A percentile compares a stretch with the other conserved stretches of the same genome.
phyloP scores from a whole-genome alignment of 805 yeast species.

The Kuraishia piskuri region DNA sequence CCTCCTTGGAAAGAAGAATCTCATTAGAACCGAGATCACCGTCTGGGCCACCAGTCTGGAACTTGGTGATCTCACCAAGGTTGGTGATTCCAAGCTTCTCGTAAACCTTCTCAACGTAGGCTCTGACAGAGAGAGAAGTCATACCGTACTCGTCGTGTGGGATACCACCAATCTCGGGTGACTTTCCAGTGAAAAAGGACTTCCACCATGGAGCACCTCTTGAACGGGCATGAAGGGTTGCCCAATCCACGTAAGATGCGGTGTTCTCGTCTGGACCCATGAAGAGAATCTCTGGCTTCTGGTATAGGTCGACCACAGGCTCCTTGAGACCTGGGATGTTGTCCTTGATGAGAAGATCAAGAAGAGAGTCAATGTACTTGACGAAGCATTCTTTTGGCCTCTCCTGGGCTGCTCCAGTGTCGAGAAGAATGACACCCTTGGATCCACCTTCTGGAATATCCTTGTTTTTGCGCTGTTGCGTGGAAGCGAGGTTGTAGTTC shows the following conservation, averaged over 20 bases:
- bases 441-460: slow-evolving; percentile 99
- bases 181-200: slow-evolving; percentile 94
- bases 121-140: slow-evolving; percentile 92
- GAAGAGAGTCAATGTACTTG: slow-evolving; percentile 85
- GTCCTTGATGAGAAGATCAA: slow-evolving; percentile 74
- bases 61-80: slow-evolving; percentile 51
- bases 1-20: slow-evolving; percentile 76
- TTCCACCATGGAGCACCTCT: slow-evolving; percentile 99
- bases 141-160: slow-evolving; percentile 98
- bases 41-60: slow-evolving; percentile 99
- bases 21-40: slow-evolving; percentile 97
- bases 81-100: slow-evolving; percentile 61
- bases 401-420: slow-evolving; percentile 65
- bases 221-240: slow-evolving; percentile 82
- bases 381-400: slow-evolving; percentile 79
- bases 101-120: slow-evolving; percentile 82
- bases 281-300: slow-evolving; percentile 81
- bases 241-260: slow-evolving; percentile 95
- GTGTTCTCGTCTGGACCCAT: slow-evolving; percentile 99
- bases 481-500: slow-evolving; percentile 89
- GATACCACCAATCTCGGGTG: slow-evolving; percentile 88
- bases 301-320: slow-evolving; percentile 74
- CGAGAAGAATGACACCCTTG: slow-evolving; percentile 86
- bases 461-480: slow-evolving; percentile 95
- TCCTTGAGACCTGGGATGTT: slow-evolving; percentile 71